Base-by-base conservation (phyloP, 352 stramenopile species). In the Globisporangium parvum region DNA sequence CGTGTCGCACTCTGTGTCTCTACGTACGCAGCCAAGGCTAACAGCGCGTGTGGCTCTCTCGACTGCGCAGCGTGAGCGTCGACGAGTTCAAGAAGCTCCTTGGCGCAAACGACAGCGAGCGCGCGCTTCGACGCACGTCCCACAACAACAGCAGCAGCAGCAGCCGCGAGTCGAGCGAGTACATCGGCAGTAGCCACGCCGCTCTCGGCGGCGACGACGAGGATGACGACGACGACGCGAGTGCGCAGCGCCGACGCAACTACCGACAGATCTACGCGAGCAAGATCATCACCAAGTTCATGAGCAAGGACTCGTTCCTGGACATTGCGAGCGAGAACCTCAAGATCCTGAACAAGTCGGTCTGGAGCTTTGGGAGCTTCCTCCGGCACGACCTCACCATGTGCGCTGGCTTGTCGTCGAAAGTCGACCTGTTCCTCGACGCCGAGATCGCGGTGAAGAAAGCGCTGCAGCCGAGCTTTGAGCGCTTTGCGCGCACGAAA, bases 211-310 rank as follows among this genome's bases (percentile, higher is more conserved):
- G 14, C 5, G 21, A 41, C 10, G 54, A 65, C 23, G 49, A 50
- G 14, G 40, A 47, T 5, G 31, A 61, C 10, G 31, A 57, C 3
- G 45, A 45, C 18, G 62, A 67, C 3, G 60, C 66, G 1, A 60
- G 57, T 3, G 54, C 57, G 6, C 59, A 63, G 47, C 60, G 54
- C 20, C 59, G 62, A 5, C 63, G 70, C 23, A 59, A 69, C 21
- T 66, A 80, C 18, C 75, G 81, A 10, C 66, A 73, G 24, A 69
- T 77, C 62, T 93, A 93, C 62, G 84, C 81, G 15, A 90, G 80
- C 65, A 91, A 93, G 63, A 91, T 93, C 62, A 91, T 93, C 55
- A 42, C 70, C 60, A 93, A 93, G 65, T 93, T 91, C 63, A 92
- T 93, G 79, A 86, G 66, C 58, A 70, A 81, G 31, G 84, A 88